Evolutionary conservation across 257 asterid species (phyloP), one percentile per base, ranked within the genome.

Genomic region (Henckelia pumila): DNA sequence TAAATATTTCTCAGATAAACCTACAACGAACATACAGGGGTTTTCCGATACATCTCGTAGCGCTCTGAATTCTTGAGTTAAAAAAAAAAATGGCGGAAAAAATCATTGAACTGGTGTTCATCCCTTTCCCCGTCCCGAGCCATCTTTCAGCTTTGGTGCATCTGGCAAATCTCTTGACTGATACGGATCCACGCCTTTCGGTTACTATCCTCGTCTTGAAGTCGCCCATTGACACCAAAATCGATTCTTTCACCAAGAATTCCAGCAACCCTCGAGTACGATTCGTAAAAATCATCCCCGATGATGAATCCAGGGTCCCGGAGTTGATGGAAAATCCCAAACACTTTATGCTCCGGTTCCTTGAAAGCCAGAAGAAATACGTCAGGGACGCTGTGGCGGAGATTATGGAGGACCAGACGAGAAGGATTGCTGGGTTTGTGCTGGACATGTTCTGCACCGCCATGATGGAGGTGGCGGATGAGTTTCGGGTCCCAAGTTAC

Each of bases 381-480:
- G 71, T 71, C 22, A 71, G 57, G 52, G 64, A 67, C 0, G 72
- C 50, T 0, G 81, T 80, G 7, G 16, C 66, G 0, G 26, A 70
- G n/a, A 56, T 75, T 2, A 24, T 64, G 11, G 11, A 19, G 1
- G 22, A 58, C 10, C 20, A 8, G 9, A 19, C 61, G 10, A 14
- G 7, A 2, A 25, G 23, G 22, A 5, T 75, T 7, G 78, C 78
- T 8, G 87, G 85, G 1, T 61, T 85, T 16, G 77, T 77, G 0
- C 7, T 83, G 2, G 83, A 79, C 61, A 50, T 80, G 78, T 67
- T 77, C 21, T 83, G 78, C 56, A 73, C 81, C 6, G 3, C 66
- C 29, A 80, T 87, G 89, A 71, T 85, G 4, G 87, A 87, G 2
- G 82, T 83, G 14, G 95, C 88, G 0, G 57, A 70, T 13, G 95